Percentiles rank a stretch among this genome's conserved stretches.
Conservation (phyloP, 495 filamentous ascomycete genomes). For the Hypoxylon trugodes region DNA sequence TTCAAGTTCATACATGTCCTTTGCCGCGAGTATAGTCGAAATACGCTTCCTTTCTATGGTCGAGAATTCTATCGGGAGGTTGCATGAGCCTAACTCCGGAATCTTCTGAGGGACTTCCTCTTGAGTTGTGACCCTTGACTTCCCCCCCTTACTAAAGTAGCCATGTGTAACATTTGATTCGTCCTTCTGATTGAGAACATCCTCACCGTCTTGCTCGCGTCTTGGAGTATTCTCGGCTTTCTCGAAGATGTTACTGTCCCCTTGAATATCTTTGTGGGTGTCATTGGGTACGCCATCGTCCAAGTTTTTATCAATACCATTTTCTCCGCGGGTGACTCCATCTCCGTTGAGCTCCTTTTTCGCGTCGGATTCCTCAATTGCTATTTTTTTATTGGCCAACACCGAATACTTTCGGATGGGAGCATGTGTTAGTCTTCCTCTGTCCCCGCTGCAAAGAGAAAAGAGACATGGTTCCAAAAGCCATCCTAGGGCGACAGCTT, state of each 20-base stretch:
- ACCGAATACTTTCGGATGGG: constrained; percentile 6
- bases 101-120: neutral
- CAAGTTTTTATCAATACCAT: too few relatives aligned
- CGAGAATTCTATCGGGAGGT: constrained; percentile 1
- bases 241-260: neutral
- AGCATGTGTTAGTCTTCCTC: neutral
- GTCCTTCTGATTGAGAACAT: too few relatives aligned
- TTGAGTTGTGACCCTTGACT: neutral
- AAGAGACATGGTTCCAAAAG: constrained; percentile 13
- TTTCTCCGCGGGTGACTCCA: too few relatives aligned
- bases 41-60: neutral
- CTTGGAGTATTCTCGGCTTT: too few relatives aligned
- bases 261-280: neutral
- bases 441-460: constrained; percentile 1
- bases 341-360: neutral
- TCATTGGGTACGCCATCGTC: too few relatives aligned
- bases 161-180: too few relatives aligned
- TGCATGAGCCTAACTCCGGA: neutral
- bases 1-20: constrained; percentile 1
- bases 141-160: too few relatives aligned
- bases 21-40: constrained; percentile 4
- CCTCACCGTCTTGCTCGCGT: too few relatives aligned
- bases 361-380: neutral
- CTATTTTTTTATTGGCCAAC: neutral
- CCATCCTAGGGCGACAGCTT: constrained; percentile 3